A percentile compares a stretch with the other conserved stretches of the same genome.
Conservation (phyloP, 371 early-diverging fungal genomes). For the Paramicrosporidium saccamoebae region DNA sequence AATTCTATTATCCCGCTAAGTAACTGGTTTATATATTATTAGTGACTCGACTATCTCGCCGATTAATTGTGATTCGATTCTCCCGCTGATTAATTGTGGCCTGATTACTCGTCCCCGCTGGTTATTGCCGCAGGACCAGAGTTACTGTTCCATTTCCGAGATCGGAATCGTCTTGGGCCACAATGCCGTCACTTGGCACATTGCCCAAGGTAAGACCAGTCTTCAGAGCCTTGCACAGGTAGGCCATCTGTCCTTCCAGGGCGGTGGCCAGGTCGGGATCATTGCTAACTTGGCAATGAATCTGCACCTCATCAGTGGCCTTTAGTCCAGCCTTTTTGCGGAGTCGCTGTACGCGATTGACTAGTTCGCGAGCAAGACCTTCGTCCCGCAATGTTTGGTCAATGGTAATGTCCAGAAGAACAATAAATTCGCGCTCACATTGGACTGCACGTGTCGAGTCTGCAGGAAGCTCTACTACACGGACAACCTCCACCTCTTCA, state of each 20-base stretch:
- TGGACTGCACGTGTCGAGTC: conserved; percentile 22
- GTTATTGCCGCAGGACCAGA: too few relatives aligned
- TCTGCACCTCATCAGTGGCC: conserved; percentile 50
- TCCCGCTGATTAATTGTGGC: too few relatives aligned
- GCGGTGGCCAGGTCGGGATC: conserved; percentile 30
- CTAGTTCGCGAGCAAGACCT: conserved; percentile 82
- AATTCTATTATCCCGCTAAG: too few relatives aligned
- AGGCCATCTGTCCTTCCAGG: conserved; percentile 26
- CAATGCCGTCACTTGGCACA: conserved; percentile 7
- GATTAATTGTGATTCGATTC: too few relatives aligned
- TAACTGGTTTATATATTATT: too few relatives aligned
- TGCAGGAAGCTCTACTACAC: conserved; percentile 11
- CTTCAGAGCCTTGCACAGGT: conserved; percentile 34
- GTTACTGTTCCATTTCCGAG: too few relatives aligned
- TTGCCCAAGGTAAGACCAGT: too few relatives aligned
- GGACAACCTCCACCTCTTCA: conserved; percentile 45
- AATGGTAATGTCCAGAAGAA: conserved; percentile 52
- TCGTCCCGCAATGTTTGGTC: conserved; percentile 58
- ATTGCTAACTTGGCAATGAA: conserved; percentile 31
- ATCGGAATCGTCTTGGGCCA: too few relatives aligned
- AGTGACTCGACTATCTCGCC: too few relatives aligned
- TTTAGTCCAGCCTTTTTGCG: conserved; percentile 73
- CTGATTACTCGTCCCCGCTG: too few relatives aligned
- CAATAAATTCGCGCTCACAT: conserved; percentile 45
- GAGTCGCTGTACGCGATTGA: conserved; percentile 89